These are phyloP conservation scores for Russula emetica DNA, from an alignment of 768 basidiomycete genomes.

Conservation along the genomic window DNA sequence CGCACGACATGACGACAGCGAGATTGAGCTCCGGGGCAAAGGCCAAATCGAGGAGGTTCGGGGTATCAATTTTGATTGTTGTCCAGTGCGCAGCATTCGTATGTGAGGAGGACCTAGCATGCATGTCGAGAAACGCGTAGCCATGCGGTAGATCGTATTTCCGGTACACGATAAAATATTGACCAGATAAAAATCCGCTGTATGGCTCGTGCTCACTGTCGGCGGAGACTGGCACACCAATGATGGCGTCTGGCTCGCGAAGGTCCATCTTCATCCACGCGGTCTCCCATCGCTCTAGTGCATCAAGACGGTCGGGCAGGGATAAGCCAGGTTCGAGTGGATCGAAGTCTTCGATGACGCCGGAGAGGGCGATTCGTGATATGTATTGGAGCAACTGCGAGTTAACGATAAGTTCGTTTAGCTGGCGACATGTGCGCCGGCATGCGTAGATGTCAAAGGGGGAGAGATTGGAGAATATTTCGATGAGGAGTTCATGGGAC, in stretches of 20 bases:
- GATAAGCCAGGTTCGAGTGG: conserved; percentile 13
- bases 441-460: conserved; percentile 5
- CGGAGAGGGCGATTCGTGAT: conserved; percentile 11
- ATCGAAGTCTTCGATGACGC: conserved; percentile 19
- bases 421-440: neutral
- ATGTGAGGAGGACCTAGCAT: neutral
- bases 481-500: conserved; percentile 14
- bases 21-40: conserved; percentile 24
- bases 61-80: conserved; percentile 5
- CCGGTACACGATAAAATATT: conserved; percentile 9
- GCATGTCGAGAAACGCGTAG: conserved; percentile 13
- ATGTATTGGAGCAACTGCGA: conserved; percentile 8
- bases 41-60: conserved; percentile 13
- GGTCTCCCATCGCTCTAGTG: conserved; percentile 3
- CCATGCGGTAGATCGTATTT: neutral
- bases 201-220: neutral
- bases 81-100: conserved; percentile 6
- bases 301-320: conserved; percentile 4
- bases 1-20: conserved; percentile 10
- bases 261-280: conserved; percentile 6
- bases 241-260: neutral
- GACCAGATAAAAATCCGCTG: conserved; percentile 3
- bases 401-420: conserved; percentile 1
- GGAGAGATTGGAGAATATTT: conserved; percentile 2
- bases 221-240: neutral